A percentile compares a stretch with the other conserved stretches of the same genome.
Conservation (phyloP, 2,329 filamentous ascomycete genomes). For the Blumeria graminis region DNA sequence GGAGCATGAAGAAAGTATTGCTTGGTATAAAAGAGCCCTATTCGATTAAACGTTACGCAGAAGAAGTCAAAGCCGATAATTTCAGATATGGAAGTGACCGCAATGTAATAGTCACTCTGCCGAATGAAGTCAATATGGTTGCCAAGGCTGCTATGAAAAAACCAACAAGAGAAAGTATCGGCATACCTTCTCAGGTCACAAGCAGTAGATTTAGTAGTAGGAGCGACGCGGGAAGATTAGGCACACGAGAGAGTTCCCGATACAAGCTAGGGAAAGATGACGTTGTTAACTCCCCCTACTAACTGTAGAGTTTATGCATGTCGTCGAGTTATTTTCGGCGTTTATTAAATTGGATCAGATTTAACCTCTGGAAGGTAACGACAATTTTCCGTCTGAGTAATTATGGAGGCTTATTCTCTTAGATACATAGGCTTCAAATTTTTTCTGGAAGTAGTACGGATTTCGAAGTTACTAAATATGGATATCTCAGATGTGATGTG, state of each 20-base stretch:
- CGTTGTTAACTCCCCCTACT: conserved; percentile 51
- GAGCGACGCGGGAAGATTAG: conserved; percentile 24
- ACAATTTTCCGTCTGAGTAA: too few species aligned
- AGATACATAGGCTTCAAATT: too few species aligned
- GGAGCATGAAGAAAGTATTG: conserved; percentile 80
- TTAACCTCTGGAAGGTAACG: too few species aligned
- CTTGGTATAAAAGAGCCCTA: conserved; percentile 67
- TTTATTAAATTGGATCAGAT: too few species aligned
- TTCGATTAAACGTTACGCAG: conserved; percentile 84
- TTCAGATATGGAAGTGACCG: conserved; percentile 95
- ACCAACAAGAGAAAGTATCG: conserved; percentile 82
- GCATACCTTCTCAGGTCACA: conserved; percentile 22
- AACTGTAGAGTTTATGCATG: conserved; percentile 3
- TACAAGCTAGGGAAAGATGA: conserved; percentile 61
- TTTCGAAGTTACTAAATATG: too few species aligned
- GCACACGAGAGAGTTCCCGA: conserved; percentile 28
- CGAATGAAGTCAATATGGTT: conserved; percentile 97
- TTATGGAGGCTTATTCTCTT: too few species aligned
- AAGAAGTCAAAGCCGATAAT: conserved; percentile 93
- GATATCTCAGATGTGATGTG: too few species aligned
- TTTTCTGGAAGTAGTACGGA: too few species aligned
- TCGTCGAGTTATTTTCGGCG: too few species aligned
- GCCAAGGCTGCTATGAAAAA: conserved; percentile 62
- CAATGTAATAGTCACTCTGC: conserved; percentile 90
- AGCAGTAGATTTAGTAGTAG: conserved; percentile 21